A percentile compares a stretch with the other conserved stretches of the same genome.
phyloP scores from a whole-genome alignment of 2,329 filamentous ascomycete species.

The Stemphylium beticola region DNA sequence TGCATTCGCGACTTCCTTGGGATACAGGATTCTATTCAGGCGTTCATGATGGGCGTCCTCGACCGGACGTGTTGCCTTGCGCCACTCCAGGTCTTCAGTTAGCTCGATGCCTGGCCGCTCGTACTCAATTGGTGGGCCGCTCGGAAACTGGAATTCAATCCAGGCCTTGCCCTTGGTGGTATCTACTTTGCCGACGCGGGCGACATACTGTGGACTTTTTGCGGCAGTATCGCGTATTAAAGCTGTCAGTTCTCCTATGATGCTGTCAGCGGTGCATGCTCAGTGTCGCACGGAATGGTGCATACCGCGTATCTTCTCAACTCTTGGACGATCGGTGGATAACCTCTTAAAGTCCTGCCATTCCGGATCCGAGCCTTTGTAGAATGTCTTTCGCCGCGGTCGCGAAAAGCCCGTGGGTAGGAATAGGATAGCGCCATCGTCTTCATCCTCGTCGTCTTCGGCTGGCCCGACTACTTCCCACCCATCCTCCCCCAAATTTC shows the following conservation, averaged over 20 bases:
- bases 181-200: constrained; percentile 49
- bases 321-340: constrained; percentile 50
- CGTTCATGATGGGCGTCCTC: constrained; percentile 46
- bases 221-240: constrained; percentile 39
- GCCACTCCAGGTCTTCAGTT: constrained; percentile 49
- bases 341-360: constrained; percentile 59
- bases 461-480: constrained; percentile 24
- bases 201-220: constrained; percentile 39
- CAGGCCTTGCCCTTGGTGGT: constrained; percentile 51
- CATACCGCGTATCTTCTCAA: constrained; percentile 49
- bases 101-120: constrained; percentile 53
- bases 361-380: constrained; percentile 60
- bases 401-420: constrained; percentile 57
- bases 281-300: background rate
- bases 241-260: constrained; percentile 45
- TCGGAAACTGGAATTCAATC: constrained; percentile 58
- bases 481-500: constrained; percentile 13
- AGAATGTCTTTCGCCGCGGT: constrained; percentile 49
- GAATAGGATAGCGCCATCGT: constrained; percentile 50
- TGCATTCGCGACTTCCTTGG: constrained; percentile 27
- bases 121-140: constrained; percentile 57
- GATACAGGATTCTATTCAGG: constrained; percentile 33
- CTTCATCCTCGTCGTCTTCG: constrained; percentile 39
- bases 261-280: constrained; percentile 8
- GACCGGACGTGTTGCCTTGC: constrained; percentile 38